Percentiles rank a stretch among this genome's conserved stretches.
phyloP scores from a whole-genome alignment of 345 rosid species.

The Brassica carinata region DNA sequence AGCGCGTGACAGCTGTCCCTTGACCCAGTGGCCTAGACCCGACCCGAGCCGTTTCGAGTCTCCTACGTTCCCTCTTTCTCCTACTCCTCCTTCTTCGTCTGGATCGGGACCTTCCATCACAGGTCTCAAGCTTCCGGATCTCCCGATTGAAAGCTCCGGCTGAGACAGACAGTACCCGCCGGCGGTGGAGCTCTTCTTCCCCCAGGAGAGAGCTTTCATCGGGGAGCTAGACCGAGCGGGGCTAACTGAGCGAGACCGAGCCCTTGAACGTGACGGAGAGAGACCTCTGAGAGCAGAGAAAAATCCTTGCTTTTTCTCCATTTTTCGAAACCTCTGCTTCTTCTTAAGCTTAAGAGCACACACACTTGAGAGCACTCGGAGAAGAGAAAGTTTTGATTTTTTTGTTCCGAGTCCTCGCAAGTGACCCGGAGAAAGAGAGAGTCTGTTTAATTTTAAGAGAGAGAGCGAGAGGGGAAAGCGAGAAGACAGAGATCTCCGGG shows the following conservation, averaged over 20 bases:
- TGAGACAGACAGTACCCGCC: conserved; percentile 43
- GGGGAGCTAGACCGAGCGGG: conserved; percentile 63
- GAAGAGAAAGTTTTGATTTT: not conserved
- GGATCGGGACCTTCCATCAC: conserved; percentile 97
- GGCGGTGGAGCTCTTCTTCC: conserved; percentile 42
- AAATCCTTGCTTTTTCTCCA: conserved; percentile 93
- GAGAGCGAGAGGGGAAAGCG: conserved; percentile 20
- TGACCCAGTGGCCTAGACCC: conserved; percentile 87
- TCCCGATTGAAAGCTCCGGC: conserved; percentile 57
- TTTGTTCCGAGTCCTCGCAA: conserved; percentile 3
- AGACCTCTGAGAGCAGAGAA: conserved; percentile 87
- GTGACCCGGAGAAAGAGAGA: conserved; percentile 29
- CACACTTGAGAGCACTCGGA: not conserved
- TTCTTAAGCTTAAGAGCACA: not conserved
- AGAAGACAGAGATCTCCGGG: conserved; percentile 39
- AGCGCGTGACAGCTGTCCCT: conserved; percentile 68
- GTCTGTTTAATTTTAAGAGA: conserved; percentile 12
- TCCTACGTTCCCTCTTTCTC: conserved; percentile 47
- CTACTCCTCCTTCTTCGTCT: conserved; percentile 51
- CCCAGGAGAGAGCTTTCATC: conserved; percentile 52
- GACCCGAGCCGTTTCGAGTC: conserved; percentile 66
- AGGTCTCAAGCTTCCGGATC: conserved; percentile 80
- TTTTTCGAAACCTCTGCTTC: conserved; percentile 23
- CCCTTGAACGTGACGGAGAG: conserved; percentile 79
- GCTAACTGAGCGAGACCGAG: conserved; percentile 65